phyloP scores from a whole-genome alignment of 768 basidiomycete genomes.

The Tephrocybe sp. region DNA sequence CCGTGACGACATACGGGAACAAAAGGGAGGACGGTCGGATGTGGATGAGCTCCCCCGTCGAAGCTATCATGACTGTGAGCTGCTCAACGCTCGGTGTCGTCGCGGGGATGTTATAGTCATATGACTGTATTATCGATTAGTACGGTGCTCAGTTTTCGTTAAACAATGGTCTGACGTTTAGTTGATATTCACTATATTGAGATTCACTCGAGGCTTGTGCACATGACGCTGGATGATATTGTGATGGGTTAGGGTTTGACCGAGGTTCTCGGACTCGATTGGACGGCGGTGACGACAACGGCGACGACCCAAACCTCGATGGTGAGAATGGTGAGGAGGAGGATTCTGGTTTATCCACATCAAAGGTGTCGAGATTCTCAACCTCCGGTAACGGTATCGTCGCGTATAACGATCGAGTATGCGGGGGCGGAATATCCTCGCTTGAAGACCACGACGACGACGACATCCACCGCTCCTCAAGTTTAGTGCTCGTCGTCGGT shows the following conservation, averaged over 20 bases:
- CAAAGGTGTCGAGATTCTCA: not conserved
- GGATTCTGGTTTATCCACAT: not conserved
- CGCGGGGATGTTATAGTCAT: constrained; percentile 1
- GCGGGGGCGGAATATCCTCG: constrained; percentile 7
- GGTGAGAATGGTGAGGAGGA: not conserved
- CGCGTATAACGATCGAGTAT: constrained; percentile 9
- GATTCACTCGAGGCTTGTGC: not conserved
- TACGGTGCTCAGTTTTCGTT: not conserved
- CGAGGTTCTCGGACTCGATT: not conserved
- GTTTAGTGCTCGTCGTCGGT: not conserved
- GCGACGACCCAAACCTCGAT: not conserved
- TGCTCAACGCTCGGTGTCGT: constrained; percentile 8
- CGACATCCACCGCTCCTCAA: not conserved
- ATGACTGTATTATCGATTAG: not conserved
- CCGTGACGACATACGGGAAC: not conserved
- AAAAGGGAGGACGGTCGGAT: not conserved
- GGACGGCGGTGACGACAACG: not conserved
- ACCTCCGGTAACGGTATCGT: constrained; percentile 10
- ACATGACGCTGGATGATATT: not conserved
- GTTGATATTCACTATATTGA: not conserved
- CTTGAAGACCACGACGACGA: not conserved
- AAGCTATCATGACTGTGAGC: constrained; percentile 3
- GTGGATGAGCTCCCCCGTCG: constrained; percentile 2
- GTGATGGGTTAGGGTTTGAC: constrained; percentile 3
- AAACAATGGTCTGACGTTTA: not conserved